Conservation (phyloP, 805 yeast species). For the Yamadazyma tumulicola region DNA sequence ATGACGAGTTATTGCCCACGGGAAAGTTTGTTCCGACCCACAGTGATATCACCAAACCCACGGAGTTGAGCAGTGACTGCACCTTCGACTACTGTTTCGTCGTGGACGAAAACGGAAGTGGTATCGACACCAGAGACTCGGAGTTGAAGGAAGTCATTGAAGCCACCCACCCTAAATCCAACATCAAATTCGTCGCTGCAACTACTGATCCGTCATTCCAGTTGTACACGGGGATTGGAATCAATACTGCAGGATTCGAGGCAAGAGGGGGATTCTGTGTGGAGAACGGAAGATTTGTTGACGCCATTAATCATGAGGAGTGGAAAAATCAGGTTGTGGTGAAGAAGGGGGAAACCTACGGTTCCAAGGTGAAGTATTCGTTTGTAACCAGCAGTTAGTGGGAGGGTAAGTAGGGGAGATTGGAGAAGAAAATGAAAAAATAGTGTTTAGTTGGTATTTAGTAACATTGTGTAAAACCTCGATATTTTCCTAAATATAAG, state of each 20-base stretch:
- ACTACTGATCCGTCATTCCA: slow-evolving; percentile 69
- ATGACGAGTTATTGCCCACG: slow-evolving; percentile 39
- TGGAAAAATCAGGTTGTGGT: slow-evolving; percentile 49
- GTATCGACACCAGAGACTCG: slow-evolving; percentile 46
- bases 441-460: no score
- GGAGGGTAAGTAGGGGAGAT: no score
- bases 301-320: slow-evolving; percentile 46
- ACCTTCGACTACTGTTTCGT: slow-evolving; percentile 49
- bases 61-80: slow-evolving; percentile 19
- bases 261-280: slow-evolving; percentile 56
- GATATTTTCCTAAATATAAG: no score
- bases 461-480: no score
- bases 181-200: slow-evolving; percentile 37
- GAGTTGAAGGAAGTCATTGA: slow-evolving; percentile 35
- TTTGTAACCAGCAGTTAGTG: slow-evolving; percentile 11
- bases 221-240: slow-evolving; percentile 58
- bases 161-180: slow-evolving; percentile 44
- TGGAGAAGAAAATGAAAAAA: no score
- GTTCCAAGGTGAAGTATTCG: slow-evolving; percentile 40
- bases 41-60: slow-evolving; percentile 18
- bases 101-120: slow-evolving; percentile 27
- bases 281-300: slow-evolving; percentile 58
- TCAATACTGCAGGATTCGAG: slow-evolving; percentile 33
- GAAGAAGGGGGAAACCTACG: slow-evolving; percentile 50
- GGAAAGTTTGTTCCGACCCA: slow-evolving; percentile 35